phyloP scores from a whole-genome alignment of 1,139 yeast genomes.

The Candida labiduridarum region DNA sequence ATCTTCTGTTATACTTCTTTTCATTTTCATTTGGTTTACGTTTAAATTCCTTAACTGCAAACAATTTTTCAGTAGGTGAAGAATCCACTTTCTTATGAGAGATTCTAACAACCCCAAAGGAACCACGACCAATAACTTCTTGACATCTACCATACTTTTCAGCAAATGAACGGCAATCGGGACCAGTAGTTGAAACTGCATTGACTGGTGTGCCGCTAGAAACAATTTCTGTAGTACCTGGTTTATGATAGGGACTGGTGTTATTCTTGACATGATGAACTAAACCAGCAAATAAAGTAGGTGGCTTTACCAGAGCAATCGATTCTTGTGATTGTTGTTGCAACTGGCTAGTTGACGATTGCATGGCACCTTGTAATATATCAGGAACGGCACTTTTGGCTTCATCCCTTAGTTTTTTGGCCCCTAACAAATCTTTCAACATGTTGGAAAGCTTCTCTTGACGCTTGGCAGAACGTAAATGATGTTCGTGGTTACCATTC shows the following conservation, averaged over 20 bases:
- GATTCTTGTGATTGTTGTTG: conserved; percentile 14
- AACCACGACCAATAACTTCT: conserved; percentile 51
- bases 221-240: conserved; percentile 12
- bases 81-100: conserved; percentile 40
- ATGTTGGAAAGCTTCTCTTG: conserved; percentile 86
- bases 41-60: conserved; percentile 52
- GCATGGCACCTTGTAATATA: conserved; percentile 24
- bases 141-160: conserved; percentile 54
- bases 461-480: conserved; percentile 72
- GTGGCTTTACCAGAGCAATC: conserved; percentile 43
- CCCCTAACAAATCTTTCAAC: conserved; percentile 84
- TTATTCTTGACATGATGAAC: conserved; percentile 63
- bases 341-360: conserved; percentile 15
- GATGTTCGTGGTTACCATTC: conserved; percentile 79
- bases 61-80: conserved; percentile 30
- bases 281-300: conserved; percentile 80
- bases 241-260: conserved; percentile 24
- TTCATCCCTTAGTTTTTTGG: conserved; percentile 76
- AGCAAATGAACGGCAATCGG: conserved; percentile 45
- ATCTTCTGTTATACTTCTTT: conserved; percentile 45
- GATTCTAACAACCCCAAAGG: conserved; percentile 51
- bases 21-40: conserved; percentile 45
- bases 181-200: conserved; percentile 4
- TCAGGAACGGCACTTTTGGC: conserved; percentile 88
- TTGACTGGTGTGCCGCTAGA: background rate